Evolutionary conservation across 768 basidiomycete genomes (phyloP), one percentile per base, ranked within the genome.

Genomic region (Ephemerocybe angulata): DNA sequence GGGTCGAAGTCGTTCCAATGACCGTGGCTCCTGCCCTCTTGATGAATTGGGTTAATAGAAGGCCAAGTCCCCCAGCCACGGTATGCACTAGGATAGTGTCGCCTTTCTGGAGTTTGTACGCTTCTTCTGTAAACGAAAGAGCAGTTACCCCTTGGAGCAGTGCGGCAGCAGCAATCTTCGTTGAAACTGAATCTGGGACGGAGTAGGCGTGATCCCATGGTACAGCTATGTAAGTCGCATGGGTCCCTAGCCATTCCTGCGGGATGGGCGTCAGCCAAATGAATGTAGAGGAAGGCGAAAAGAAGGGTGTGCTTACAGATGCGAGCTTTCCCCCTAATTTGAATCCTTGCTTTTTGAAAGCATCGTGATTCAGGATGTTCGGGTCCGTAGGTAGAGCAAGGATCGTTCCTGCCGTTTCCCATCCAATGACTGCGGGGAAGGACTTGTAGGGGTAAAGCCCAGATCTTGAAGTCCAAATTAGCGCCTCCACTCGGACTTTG

Each of bases 1-100:
- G 66, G 0, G 88, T 90, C 2, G 93, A 96, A 2, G 91, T 91
- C 13, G 95, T 98, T 1, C 93, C 96, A 62, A 99, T 96, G 24
- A 98, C 90, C 8, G 83, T 87, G 1, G 90, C 95, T 4, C 96
- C 96, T 19, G 83, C 75, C 41, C 76, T 73, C 65, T 83, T 86
- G 35, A 84, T 84, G 29, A 90, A 65, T 72, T 96, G 87, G 10
- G 81, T 75, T 52, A 86, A 77, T 27, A 87, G 65, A 25, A 87
- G 74, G 2, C 85, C 96, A 10, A 97, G 77, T 10, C 95, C 94
- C 29, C 96, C 96, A 0, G 96, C 94, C 29, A 96, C 81, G 29
- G 96, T 95, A 66, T 97, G 91, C 1, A 98, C 80, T 46, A 96
- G 78, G 53, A 95, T 84, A 43, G 74, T 80, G 63, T 96, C 93